Conservation (phyloP, 768 basidiomycete genomes). For the Boletus bicolor region DNA sequence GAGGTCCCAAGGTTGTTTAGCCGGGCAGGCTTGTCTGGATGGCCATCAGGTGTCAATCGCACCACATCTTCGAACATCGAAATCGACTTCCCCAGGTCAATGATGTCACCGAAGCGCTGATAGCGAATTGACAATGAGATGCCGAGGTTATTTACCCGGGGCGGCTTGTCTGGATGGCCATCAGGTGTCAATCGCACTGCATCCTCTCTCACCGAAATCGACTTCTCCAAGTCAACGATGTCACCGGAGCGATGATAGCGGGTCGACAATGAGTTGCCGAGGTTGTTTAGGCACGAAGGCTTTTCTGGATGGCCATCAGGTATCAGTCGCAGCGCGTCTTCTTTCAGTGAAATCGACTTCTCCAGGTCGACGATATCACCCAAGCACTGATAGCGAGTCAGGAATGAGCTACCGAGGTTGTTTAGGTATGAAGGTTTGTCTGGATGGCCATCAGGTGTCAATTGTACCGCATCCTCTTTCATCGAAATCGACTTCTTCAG, state of each 20-base stretch:
- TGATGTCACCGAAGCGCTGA: not conserved
- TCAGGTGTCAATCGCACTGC: no score
- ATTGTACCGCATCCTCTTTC: not conserved
- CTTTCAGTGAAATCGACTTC: not conserved
- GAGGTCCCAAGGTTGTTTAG: not conserved
- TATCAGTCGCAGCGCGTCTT: not conserved
- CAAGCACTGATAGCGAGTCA: not conserved
- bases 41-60: not conserved
- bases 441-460: not conserved
- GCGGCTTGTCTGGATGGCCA: no score
- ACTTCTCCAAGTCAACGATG: not conserved
- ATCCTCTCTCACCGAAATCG: not conserved
- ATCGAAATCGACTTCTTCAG: not conserved
- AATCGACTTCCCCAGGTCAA: not conserved
- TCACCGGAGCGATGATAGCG: not conserved
- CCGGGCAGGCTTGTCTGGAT: not conserved
- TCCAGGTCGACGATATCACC: not conserved
- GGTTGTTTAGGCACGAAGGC: no score
- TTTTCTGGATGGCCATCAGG: not conserved
- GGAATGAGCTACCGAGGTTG: not conserved
- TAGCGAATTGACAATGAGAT: no score
- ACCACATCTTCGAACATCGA: not conserved
- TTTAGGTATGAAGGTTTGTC: not conserved
- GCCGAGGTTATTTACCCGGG: no score
- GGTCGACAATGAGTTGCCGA: not conserved